Evolutionary conservation across 805 yeast species (phyloP).

Genomic region (Kuraishia piskuri): DNA sequence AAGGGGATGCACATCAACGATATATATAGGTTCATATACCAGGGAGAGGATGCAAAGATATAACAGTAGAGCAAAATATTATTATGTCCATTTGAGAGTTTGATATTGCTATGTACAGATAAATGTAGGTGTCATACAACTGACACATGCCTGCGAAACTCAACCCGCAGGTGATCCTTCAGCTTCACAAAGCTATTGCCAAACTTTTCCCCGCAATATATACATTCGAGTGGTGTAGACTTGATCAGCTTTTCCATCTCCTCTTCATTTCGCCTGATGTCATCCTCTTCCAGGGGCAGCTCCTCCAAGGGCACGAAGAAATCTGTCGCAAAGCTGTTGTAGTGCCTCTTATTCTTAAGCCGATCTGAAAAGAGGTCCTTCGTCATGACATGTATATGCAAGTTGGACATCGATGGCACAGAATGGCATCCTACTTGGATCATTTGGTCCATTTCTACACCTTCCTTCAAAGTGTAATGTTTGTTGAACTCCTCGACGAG

Average conservation of each 20-base stretch:
- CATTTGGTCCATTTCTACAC: conserved; percentile 21
- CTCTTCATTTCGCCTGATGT: conserved; percentile 29
- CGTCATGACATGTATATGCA: conserved; percentile 70
- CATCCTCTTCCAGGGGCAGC: conserved; percentile 34
- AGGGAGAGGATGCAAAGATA: conserved; percentile 27
- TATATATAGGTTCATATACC: conserved; percentile 34
- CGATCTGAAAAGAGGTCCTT: conserved; percentile 46
- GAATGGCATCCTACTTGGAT: conserved; percentile 60
- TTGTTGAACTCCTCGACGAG: conserved; percentile 9
- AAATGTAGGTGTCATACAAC: background rate
- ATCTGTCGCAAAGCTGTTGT: conserved; percentile 56
- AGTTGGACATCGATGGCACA: conserved; percentile 58
- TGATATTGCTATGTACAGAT: too few relatives aligned
- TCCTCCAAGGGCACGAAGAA: conserved; percentile 54
- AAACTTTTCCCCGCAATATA: conserved; percentile 31
- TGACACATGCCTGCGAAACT: background rate
- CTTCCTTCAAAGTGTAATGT: conserved; percentile 9
- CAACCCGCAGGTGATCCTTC: conserved; percentile 26
- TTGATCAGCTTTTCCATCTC: conserved; percentile 28
- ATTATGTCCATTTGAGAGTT: background rate
- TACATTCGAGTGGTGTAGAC: conserved; percentile 30
- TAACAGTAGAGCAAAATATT: background rate
- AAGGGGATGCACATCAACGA: conserved; percentile 19
- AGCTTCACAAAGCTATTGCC: conserved; percentile 31
- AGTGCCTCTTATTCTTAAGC: conserved; percentile 58